Conservation (phyloP, 169 alveolate genomes). For the Cryptosporidium parvum region DNA sequence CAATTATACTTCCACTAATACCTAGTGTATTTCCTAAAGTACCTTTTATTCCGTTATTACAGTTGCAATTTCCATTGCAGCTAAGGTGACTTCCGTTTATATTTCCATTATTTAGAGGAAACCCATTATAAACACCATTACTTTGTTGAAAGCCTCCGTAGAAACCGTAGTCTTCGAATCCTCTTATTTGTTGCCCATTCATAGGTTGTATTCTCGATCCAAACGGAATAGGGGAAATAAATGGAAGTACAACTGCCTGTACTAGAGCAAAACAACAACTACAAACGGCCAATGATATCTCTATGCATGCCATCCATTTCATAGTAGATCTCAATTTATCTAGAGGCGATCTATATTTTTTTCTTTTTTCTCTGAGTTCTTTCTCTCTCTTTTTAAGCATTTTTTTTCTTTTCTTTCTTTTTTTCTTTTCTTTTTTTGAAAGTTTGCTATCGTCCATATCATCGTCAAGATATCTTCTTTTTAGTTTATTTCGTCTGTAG, state of each 20-base stretch:
- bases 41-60: background rate
- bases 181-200: constrained; percentile 11
- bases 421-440: constrained; percentile 21
- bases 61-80: background rate
- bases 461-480: constrained; percentile 51
- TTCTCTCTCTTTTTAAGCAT: constrained; percentile 30
- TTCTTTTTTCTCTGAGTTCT: constrained; percentile 23
- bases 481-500: constrained; percentile 23
- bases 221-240: constrained; percentile 47
- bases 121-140: background rate
- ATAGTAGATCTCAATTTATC: constrained; percentile 48
- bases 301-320: constrained; percentile 67
- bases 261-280: constrained; percentile 42
- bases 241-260: constrained; percentile 41
- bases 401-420: constrained; percentile 27
- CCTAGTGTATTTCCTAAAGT: background rate
- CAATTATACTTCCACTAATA: background rate
- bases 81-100: background rate
- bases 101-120: background rate
- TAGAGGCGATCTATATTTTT: constrained; percentile 14
- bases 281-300: constrained; percentile 57
- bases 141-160: background rate
- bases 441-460: background rate
- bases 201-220: constrained; percentile 65
- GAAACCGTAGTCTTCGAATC: constrained; percentile 48